Conservation (phyloP, 192 early-diverging fungal genomes). For the Coemansia biformis region DNA sequence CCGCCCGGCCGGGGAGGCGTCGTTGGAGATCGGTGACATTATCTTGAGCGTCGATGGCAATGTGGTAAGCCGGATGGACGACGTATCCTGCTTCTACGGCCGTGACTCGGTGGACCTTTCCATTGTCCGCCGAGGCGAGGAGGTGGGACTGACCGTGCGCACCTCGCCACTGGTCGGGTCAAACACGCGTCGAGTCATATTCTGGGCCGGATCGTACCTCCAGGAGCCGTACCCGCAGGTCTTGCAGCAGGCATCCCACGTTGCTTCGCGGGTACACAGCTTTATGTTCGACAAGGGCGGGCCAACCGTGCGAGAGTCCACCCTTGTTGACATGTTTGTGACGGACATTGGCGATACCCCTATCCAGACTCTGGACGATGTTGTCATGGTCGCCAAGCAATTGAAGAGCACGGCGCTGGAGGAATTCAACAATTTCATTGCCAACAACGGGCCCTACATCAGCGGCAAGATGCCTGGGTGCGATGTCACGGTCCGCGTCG, state of each 20-base stretch:
- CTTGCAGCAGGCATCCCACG: conserved; percentile 8
- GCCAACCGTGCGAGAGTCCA: background rate
- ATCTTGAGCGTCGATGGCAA: conserved; percentile 14
- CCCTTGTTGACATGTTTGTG: conserved; percentile 8
- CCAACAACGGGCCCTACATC: background rate
- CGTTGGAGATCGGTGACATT: conserved; percentile 30
- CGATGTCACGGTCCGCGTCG: conserved; percentile 15
- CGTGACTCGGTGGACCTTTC: conserved; percentile 14
- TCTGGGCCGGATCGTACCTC: conserved; percentile 28
- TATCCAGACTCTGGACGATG: conserved; percentile 23
- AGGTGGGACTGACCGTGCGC: conserved; percentile 13
- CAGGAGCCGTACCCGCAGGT: conserved; percentile 27
- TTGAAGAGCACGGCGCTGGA: conserved; percentile 6
- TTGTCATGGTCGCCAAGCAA: conserved; percentile 4
- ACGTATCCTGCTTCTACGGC: conserved; percentile 15
- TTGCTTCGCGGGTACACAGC: conserved; percentile 15
- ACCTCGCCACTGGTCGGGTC: conserved; percentile 8
- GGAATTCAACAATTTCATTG: conserved; percentile 13
- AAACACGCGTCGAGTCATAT: conserved; percentile 16
- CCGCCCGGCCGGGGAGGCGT: conserved; percentile 1
- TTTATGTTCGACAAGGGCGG: background rate
- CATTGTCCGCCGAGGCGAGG: conserved; percentile 17
- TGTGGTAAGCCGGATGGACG: conserved; percentile 12
- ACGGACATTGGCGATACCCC: conserved; percentile 14
- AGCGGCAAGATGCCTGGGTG: conserved; percentile 25